Conservation (phyloP, 305 asterid species). For the Fraxinus xanthoxyloides region DNA sequence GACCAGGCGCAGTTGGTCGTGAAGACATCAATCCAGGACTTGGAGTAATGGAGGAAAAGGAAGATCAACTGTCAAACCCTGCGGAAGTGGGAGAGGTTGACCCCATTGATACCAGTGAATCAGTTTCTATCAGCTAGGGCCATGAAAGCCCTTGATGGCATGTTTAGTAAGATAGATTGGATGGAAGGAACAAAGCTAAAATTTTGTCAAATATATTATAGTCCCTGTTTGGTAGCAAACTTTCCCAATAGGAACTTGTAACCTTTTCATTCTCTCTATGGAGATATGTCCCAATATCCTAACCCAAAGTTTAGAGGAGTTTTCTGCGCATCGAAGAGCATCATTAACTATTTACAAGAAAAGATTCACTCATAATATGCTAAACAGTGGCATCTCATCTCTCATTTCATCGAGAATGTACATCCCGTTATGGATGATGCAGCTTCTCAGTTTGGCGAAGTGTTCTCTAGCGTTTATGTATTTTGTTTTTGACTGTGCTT, state of each 20-base stretch:
- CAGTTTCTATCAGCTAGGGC: background rate
- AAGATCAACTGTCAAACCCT: constrained; percentile 1
- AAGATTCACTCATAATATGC: too few relatives aligned
- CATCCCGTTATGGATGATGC: too few relatives aligned
- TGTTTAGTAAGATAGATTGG: background rate
- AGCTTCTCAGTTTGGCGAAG: too few relatives aligned
- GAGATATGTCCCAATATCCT: too few relatives aligned
- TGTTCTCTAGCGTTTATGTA: background rate
- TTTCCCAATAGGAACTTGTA: background rate
- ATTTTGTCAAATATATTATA: background rate
- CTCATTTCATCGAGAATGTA: too few relatives aligned
- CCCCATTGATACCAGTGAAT: background rate
- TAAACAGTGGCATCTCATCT: background rate
- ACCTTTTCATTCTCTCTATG: too few relatives aligned
- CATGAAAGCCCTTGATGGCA: background rate
- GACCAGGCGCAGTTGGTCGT: background rate
- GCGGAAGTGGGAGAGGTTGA: background rate
- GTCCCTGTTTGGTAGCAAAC: background rate
- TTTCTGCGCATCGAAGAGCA: too few relatives aligned
- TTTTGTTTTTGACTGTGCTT: background rate
- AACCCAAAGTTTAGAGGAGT: too few relatives aligned
- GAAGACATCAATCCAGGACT: background rate
- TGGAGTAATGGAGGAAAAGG: constrained; percentile 1
- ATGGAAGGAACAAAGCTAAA: background rate
- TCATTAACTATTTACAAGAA: too few relatives aligned